phyloP scores from a whole-genome alignment of 805 yeast genomes.

The Saturnispora quitensis region DNA sequence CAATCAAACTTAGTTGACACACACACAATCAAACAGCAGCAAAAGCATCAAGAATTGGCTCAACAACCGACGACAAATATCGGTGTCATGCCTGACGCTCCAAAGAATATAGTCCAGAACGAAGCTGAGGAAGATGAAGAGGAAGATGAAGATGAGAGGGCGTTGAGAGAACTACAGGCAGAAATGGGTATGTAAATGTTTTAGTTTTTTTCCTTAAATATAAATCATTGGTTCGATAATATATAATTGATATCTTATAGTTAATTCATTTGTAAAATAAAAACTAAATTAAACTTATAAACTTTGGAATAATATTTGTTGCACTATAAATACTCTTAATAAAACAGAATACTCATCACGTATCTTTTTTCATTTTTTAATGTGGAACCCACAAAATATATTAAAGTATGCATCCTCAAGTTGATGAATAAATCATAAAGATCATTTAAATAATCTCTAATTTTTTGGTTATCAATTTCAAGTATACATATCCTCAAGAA shows the following conservation, averaged over 20 bases:
- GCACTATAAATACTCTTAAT: background rate
- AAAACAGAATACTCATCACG: background rate
- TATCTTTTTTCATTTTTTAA: too few species aligned
- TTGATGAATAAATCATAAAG: background rate
- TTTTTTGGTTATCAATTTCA: background rate
- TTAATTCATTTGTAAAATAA: background rate
- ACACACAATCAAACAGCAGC: slow-evolving; percentile 4
- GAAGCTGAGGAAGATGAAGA: slow-evolving; percentile 41
- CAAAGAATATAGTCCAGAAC: slow-evolving; percentile 33
- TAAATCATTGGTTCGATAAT: background rate
- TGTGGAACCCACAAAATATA: background rate
- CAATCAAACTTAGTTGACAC: slow-evolving; percentile 27
- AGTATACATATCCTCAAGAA: slow-evolving; percentile 44
- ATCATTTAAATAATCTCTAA: background rate
- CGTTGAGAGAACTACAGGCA: slow-evolving; percentile 70
- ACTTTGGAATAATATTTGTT: slow-evolving; percentile 6
- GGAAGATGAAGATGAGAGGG: slow-evolving; percentile 76
- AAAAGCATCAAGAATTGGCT: background rate
- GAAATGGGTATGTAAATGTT: slow-evolving; percentile 64
- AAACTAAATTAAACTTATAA: background rate
- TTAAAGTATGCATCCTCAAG: background rate
- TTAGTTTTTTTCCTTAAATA: background rate
- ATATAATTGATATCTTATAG: background rate
- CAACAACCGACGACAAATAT: slow-evolving; percentile 2
- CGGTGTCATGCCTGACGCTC: slow-evolving; percentile 38